Evolutionary conservation across 805 yeast genomes (phyloP), one percentile per base, ranked within the genome.

Genomic region (Metschnikowia cubensis): DNA sequence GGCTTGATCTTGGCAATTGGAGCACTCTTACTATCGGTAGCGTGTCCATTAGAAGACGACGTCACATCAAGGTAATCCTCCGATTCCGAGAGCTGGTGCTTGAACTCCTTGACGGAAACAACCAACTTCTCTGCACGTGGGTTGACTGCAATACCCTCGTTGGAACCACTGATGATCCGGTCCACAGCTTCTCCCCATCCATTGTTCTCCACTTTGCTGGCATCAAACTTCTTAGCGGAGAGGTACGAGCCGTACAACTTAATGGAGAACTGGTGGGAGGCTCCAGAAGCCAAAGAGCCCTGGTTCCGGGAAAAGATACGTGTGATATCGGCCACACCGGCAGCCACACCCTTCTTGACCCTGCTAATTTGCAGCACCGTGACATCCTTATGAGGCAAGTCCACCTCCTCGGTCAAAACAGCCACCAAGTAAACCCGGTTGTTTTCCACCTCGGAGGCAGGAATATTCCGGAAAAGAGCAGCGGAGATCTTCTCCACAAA

Each of bases 161-260:
- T 80, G 0, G 91, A 80, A 22, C 95, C 94, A 14, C 80, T 65
- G 55, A 89, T 84, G 52, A 89, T 86, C 59, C 95, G 74, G 59
- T 88, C 89, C 20, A 86, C 79, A 45, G 87, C 69, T 54, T 85
- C 91, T 69, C 96, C 97, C 96, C 96, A 89, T 45, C 97, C 97
- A 52, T 81, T 77, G 62, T 83, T 84, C 21, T 53, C 58, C 11
- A 50, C 45, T 20, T 41, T 35, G 11, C 17, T 14, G 13, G 54
- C 21, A 51, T 65, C 69, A n/a, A 55, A 53, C 52, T 62, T 69
- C 53, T 71, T 71, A 29, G 67, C 69, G 51, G 74, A 74, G 57
- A 83, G 77, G 58, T 77, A 84, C 0, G 94, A 84, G 1, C 92
- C 86, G 61, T 78, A 89, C 59, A 89, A 68, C 59, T 84, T 81